These are phyloP conservation scores for Diphasiastrum complanatum DNA, from an alignment of 83 land plant species.

Conservation along the genomic window DNA sequence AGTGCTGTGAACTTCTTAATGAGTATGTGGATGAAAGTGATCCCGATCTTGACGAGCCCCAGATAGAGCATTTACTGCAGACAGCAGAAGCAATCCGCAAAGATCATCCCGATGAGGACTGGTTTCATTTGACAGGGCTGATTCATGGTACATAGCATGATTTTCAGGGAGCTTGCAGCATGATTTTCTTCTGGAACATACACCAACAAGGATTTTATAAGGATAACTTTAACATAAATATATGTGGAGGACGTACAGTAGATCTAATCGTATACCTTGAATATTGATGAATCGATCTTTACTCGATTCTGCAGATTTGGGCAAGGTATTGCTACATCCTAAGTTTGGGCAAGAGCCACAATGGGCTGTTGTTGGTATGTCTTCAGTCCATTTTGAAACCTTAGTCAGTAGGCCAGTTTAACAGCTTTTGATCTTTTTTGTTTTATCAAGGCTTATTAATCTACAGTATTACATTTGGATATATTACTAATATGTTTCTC, in stretches of 20 bases:
- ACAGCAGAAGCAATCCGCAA: conserved; percentile 81
- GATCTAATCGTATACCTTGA: too few relatives aligned
- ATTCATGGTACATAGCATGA: conserved; percentile 88
- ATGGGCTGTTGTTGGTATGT: conserved; percentile 90
- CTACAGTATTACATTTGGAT: too few relatives aligned
- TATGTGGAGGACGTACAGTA: too few relatives aligned
- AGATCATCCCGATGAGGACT: conserved; percentile 85
- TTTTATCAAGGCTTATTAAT: not conserved
- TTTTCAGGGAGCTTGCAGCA: not conserved
- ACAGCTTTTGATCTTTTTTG: too few relatives aligned
- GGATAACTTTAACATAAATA: too few relatives aligned
- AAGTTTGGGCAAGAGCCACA: conserved; percentile 86
- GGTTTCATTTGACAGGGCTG: conserved; percentile 83
- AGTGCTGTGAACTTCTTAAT: conserved; percentile 78
- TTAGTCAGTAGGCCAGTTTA: too few relatives aligned
- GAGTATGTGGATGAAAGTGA: conserved; percentile 82
- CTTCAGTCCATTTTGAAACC: too few relatives aligned
- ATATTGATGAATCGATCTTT: not conserved
- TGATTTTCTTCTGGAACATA: not conserved
- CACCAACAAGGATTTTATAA: too few relatives aligned
- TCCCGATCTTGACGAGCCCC: conserved; percentile 90
- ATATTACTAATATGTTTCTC: too few relatives aligned
- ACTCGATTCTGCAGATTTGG: conserved; percentile 52
- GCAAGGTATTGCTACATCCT: conserved; percentile 82
- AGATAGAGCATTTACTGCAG: conserved; percentile 82